Conservation (phyloP, 2,329 filamentous ascomycete genomes). For the Mycocentrospora acerina region DNA sequence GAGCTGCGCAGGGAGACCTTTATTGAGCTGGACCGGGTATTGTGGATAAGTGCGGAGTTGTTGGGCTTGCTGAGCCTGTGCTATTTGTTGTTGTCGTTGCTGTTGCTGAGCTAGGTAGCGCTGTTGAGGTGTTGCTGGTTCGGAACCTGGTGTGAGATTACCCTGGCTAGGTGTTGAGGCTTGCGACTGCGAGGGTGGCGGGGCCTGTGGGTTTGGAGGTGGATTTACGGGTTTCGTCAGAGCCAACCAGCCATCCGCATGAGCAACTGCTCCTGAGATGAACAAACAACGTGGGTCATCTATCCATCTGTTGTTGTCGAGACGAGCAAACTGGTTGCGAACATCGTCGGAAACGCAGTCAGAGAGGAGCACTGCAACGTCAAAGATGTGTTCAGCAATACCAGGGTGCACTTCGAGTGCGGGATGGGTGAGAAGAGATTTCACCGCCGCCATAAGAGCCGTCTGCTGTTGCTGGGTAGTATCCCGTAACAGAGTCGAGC, state of each 20-base stretch:
- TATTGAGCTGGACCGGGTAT: constrained; percentile 26
- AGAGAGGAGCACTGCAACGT: constrained; percentile 45
- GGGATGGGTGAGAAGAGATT: constrained; percentile 41
- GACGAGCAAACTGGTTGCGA: constrained; percentile 35
- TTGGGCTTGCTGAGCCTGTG: constrained; percentile 24
- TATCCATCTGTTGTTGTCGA: constrained; percentile 23
- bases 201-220: constrained; percentile 13
- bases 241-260: constrained; percentile 46
- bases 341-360: constrained; percentile 45
- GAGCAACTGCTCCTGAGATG: constrained; percentile 40
- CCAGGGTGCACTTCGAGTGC: constrained; percentile 37
- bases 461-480: constrained; percentile 31
- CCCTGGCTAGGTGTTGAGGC: constrained; percentile 15
- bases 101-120: constrained; percentile 31
- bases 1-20: constrained; percentile 30
- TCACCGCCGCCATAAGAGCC: constrained; percentile 38
- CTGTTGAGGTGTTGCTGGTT: constrained; percentile 23
- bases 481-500: constrained; percentile 23
- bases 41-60: constrained; percentile 29
- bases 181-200: constrained; percentile 16
- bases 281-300: constrained; percentile 43
- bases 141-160: constrained; percentile 21
- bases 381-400: constrained; percentile 46
- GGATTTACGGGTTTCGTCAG: constrained; percentile 36
- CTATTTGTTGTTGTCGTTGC: constrained; percentile 24